These are phyloP conservation scores for Hymenoscyphus scutula DNA, from an alignment of 2,329 filamentous ascomycete genomes.

Conservation along the genomic window DNA sequence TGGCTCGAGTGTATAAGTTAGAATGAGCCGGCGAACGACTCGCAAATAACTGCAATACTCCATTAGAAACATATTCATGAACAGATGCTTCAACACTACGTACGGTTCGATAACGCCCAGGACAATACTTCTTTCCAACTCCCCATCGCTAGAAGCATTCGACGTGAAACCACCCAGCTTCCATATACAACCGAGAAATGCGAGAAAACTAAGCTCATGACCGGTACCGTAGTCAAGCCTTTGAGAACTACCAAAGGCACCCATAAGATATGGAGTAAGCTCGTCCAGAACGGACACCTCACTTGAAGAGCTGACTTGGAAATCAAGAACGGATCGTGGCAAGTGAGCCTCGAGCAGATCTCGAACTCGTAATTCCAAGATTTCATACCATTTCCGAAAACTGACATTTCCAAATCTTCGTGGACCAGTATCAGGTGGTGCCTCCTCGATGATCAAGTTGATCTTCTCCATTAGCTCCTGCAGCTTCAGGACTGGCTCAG, in stretches of 20 bases:
- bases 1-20: conserved; percentile 89
- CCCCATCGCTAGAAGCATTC: conserved; percentile 45
- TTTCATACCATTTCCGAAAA: conserved; percentile 78
- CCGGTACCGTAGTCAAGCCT: conserved; percentile 94
- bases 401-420: conserved; percentile 89
- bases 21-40: conserved; percentile 78
- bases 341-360: conserved; percentile 57
- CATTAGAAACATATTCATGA: conserved; percentile 12
- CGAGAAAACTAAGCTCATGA: conserved; percentile 91
- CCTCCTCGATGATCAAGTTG: conserved; percentile 67
- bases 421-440: conserved; percentile 80
- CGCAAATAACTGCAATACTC: conserved; percentile 62
- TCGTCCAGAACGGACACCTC: conserved; percentile 59
- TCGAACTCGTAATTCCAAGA: conserved; percentile 60
- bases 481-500: conserved; percentile 55
- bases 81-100: conserved; percentile 38
- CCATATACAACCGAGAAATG: conserved; percentile 88
- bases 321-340: conserved; percentile 43
- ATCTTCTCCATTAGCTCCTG: conserved; percentile 65
- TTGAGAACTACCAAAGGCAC: conserved; percentile 83
- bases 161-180: conserved; percentile 77
- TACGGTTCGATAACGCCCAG: conserved; percentile 80
- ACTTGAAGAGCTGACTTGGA: conserved; percentile 19
- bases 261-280: conserved; percentile 75
- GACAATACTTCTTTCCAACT: conserved; percentile 76